Evolutionary conservation across 352 stramenopile genomes (phyloP), one percentile per base, ranked within the genome.

Genomic region (Globisporangium ultimum): DNA sequence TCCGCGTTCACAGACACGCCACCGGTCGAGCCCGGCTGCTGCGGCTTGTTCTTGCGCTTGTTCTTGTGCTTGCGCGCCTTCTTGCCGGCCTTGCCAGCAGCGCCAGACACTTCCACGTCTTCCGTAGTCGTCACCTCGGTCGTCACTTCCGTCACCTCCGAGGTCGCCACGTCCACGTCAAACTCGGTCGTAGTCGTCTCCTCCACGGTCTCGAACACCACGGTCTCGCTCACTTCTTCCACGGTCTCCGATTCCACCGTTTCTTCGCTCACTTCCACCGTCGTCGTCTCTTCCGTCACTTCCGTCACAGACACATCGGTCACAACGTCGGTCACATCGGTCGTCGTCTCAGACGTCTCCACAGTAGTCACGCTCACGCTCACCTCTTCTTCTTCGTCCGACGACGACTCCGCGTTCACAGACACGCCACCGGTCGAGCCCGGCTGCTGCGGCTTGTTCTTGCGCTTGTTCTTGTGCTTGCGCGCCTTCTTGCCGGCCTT

Each of bases 281-380:
- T 20, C 41, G 53, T 59, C 43, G 28, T 47, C 43, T 52, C 46
- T 32, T 32, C 24, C 24, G 59, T 60, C 51, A 51, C 58, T 51
- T 60, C 59, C 42, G 42, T 48, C 42, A 48, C 42, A n/a, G 15
- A n/a, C 15, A 48, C 42, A 48, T 48, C 42, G 18, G 42, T 48
- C 15, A 48, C 21, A 32, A 63, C 41, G 15, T 61, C 55, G 24
- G 42, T 36, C 46, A 32, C 24, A 32, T 32, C 24, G 24, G 24
- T 32, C 24, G 24, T 32, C 6, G 36, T 50, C 5, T 13, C 4
- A 34, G 21, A 47, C 22, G 42, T 48, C 58, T 54, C 48, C 18
- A 24, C 42, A 48, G 38, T 45, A 2, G n/a, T 32, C 24, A 32
- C 24, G 24, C 24, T 22, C 42, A 48, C 38, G 38, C 38, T 48